Base-by-base conservation (phyloP, 768 basidiomycete species). In the Suillus bovinus region DNA sequence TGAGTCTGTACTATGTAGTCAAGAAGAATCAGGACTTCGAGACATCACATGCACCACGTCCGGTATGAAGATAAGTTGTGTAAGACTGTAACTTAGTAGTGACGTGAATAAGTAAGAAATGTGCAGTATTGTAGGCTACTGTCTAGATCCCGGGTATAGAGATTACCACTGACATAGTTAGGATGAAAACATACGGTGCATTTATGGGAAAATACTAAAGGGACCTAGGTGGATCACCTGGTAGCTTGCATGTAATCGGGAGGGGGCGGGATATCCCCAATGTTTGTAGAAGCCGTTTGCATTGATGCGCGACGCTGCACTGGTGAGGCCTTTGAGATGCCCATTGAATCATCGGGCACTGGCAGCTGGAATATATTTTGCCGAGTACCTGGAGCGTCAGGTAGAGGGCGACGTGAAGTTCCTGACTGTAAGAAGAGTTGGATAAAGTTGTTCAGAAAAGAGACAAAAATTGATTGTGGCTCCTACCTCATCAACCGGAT, bases 221-320 rank as follows among this genome's bases (percentile, higher is more conserved):
- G 10, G 9, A 36, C 50, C 8, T 27, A 33, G 11, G 61, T 62
- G 9, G 14, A 47, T 16, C 41, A 41, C 39, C 16, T 34, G 8
- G 34, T 62, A 5, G 63, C 70, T 54, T 74, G 70, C 22, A 14
- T 61, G 38, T 73, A 73, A 52, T 70, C 63, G 0, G 72, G 71
- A 31, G 71, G 70, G 55, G 38, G 36, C 6, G 72, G 68, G 29
- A 58, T 60, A n/a, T 70, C 70, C 34, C 65, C 65, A 10, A 27
- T 13, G 29, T 61, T 54, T 41, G 65, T 27, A 29, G 72, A 74
- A 54, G 11, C 46, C 24, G 10, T 59, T 52, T 64, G 59, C n/a
- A 11, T n/a, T 10, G 66, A 36, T 52, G 34, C 16, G 36, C 14
- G n/a, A 56, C 59, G 52, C n/a, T 63, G 47, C 33, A n/a, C 38